Base-by-base conservation (phyloP, 441 rosid species). In the Syzygium malaccense region DNA sequence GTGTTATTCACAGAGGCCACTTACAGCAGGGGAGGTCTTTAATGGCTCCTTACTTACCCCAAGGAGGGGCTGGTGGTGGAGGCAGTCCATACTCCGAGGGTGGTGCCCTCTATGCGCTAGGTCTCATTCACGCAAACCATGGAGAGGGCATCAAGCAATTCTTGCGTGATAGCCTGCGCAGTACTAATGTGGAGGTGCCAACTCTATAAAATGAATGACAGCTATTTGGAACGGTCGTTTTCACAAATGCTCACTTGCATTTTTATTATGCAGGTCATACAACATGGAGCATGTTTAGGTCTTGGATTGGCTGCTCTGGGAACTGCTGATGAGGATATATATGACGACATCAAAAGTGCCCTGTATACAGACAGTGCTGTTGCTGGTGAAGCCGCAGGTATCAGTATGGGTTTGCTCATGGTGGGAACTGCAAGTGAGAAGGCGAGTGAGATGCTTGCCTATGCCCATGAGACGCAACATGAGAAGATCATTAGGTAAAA, bases 361-460 rank as follows among this genome's bases (percentile, higher is more conserved):
- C 94, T 98, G 75, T 96, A 97, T 33, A 93, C 96, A 45, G 99
- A 97, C 90, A 96, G 98, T 93, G 99, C 99, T 60, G 98, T 98
- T 90, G 98, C 99, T 83, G 98, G 99, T 88, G 99, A 98, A 93
- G 99, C 99, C 93, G 99, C 99, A 91, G 99, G 99, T 54, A 95
- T 98, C 87, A 94, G 99, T 92, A 96, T 98, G 96, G 99, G 99
- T 87, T 91, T 98, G 90, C 96, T 98, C n/a, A 95, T 97, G 99
- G 99, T 96, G 89, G 99, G 99, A 91, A 97, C 99, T 87, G 99
- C 99, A 26, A 98, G 98, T 87, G 98, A 95, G 93, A 97, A 95
- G 91, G 99, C 99, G 30, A 92, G 97, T 75, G 99, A 98, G 95
- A 98, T 98, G 99, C 99, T 98, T 91, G 93, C 95, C 57, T 98